Conservation (phyloP, 768 basidiomycete species). For the Tylopilus subfusipes region DNA sequence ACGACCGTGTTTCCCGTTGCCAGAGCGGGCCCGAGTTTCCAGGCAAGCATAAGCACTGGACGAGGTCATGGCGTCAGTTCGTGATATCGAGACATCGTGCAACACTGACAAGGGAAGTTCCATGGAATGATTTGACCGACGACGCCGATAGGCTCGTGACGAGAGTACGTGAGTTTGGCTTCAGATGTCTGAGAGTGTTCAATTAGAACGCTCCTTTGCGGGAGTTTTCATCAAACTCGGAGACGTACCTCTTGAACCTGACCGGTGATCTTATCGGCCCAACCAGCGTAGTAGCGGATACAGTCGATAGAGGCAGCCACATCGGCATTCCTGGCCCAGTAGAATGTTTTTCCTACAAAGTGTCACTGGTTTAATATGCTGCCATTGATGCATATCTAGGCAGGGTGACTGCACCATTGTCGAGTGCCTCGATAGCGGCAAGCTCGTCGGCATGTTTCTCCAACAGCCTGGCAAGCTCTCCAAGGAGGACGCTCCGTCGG, state of each 20-base stretch:
- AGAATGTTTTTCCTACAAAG: constrained; percentile 51
- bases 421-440: constrained; percentile 69
- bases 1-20: too few species aligned
- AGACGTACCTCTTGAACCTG: constrained; percentile 58
- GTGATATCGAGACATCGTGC: accelerated
- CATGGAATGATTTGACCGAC: constrained; percentile 61
- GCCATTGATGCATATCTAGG: background rate
- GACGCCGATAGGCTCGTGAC: constrained; percentile 21
- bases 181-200: constrained; percentile 26
- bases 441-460: constrained; percentile 60
- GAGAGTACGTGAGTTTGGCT: constrained; percentile 14
- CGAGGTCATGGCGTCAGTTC: too few species aligned
- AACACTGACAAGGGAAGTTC: constrained; percentile 53
- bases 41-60: too few species aligned
- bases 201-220: background rate
- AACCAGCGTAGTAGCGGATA: constrained; percentile 81
- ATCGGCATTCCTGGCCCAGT: constrained; percentile 47
- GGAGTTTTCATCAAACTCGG: too few species aligned
- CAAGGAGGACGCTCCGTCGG: constrained; percentile 52
- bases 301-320: constrained; percentile 32
- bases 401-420: constrained; percentile 45
- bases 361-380: background rate
- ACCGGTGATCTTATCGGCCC: constrained; percentile 83
- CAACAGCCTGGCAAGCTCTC: constrained; percentile 62
- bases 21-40: too few species aligned